Evolutionary conservation across 1,284 basidiomycete species (phyloP).

Genomic region (Macrocystidia cucumis): DNA sequence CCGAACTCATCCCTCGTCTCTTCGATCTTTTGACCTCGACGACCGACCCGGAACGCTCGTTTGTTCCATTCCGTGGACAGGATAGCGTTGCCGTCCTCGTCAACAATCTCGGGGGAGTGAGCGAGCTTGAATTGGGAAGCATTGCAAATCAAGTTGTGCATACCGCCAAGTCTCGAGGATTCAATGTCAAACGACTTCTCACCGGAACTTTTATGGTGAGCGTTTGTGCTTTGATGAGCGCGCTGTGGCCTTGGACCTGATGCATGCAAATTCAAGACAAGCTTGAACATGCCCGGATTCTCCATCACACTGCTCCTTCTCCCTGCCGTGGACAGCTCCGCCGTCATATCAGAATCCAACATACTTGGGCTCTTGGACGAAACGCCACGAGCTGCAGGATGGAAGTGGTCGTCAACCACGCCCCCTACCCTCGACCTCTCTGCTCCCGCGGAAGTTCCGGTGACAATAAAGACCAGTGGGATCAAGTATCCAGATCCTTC

Average conservation of each 20-base stretch:
- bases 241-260: conserved; percentile 5
- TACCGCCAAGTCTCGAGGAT: conserved; percentile 46
- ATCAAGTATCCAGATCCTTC: conserved; percentile 34
- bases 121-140: conserved; percentile 78
- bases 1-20: conserved; percentile 65
- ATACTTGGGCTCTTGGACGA: conserved; percentile 78
- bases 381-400: conserved; percentile 69
- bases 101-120: conserved; percentile 81
- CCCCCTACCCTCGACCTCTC: conserved; percentile 23
- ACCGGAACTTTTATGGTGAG: conserved; percentile 81
- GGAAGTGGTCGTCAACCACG: conserved; percentile 62
- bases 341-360: conserved; percentile 30
- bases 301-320: conserved; percentile 84
- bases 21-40: conserved; percentile 70
- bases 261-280: conserved; percentile 45
- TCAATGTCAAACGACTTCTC: conserved; percentile 58
- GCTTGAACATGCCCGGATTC: conserved; percentile 93
- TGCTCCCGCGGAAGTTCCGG: conserved; percentile 9
- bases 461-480: conserved; percentile 10
- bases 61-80: conserved; percentile 68
- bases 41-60: conserved; percentile 77
- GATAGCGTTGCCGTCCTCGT: conserved; percentile 66
- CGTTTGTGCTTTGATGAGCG: background rate
- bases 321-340: conserved; percentile 36
- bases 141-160: conserved; percentile 57